These are phyloP conservation scores for Termitomyces titanicus DNA, from an alignment of 768 basidiomycete species.

Conservation along the genomic window DNA sequence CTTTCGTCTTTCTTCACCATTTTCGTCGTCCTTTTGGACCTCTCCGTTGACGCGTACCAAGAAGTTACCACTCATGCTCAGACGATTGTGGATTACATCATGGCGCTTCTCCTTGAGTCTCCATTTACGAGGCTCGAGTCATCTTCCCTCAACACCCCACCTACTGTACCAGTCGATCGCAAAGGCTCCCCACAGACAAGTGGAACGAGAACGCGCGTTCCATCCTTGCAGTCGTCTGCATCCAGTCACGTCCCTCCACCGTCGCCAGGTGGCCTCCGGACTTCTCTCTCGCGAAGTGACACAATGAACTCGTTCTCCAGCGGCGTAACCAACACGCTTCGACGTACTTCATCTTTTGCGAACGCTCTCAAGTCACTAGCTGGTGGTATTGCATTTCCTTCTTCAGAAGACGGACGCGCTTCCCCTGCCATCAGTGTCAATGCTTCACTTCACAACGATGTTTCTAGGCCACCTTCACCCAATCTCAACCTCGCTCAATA, in stretches of 20 bases:
- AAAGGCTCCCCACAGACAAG: constrained; percentile 27
- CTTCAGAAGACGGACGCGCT: constrained; percentile 48
- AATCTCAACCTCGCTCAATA: constrained; percentile 77
- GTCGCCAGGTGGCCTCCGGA: constrained; percentile 41
- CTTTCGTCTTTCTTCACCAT: constrained; percentile 95
- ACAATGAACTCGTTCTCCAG: constrained; percentile 60
- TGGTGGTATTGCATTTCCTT: constrained; percentile 69
- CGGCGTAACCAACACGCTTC: constrained; percentile 64
- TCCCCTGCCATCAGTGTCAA: constrained; percentile 27
- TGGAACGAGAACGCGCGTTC: constrained; percentile 42
- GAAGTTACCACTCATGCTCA: constrained; percentile 91
- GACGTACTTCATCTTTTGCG: constrained; percentile 79
- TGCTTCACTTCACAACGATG: constrained; percentile 28
- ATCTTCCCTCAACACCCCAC: constrained; percentile 55
- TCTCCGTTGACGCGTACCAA: constrained; percentile 89
- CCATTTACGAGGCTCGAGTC: constrained; percentile 76
- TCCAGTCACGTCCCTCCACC: constrained; percentile 40
- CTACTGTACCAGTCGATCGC: constrained; percentile 38
- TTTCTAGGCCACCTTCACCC: constrained; percentile 74
- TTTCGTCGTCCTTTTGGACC: constrained; percentile 81
- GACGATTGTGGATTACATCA: constrained; percentile 89
- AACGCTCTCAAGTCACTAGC: constrained; percentile 69
- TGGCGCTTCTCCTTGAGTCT: constrained; percentile 85
- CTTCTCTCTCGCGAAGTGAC: constrained; percentile 52
- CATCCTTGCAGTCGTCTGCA: constrained; percentile 51